Percentiles rank a stretch among this genome's conserved stretches.
These are phyloP conservation scores for Thecamonas trahens DNA, from an alignment of 78 protist genomes.

Conservation along the genomic window DNA sequence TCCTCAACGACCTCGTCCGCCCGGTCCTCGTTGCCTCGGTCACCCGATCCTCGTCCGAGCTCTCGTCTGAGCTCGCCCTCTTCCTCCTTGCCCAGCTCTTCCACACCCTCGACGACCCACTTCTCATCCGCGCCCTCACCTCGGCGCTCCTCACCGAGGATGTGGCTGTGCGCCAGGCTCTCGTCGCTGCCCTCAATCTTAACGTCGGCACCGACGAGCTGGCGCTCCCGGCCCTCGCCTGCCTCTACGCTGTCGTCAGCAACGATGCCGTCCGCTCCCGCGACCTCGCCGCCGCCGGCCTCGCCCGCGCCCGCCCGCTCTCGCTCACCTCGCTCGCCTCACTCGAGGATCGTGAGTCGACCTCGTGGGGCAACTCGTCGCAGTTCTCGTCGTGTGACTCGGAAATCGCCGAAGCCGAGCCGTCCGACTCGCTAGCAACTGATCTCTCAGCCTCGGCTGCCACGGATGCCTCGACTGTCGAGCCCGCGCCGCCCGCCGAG, in stretches of 20 bases:
- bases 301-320: not conserved
- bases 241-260: not conserved
- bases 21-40: not conserved
- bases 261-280: not conserved
- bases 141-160: not conserved
- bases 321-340: too few species aligned
- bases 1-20: not conserved
- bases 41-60: constrained; percentile 22
- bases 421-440: too few species aligned
- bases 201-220: not conserved
- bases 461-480: too few species aligned
- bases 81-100: constrained; percentile 46
- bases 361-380: too few species aligned
- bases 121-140: not conserved
- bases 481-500: too few species aligned
- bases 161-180: not conserved
- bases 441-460: too few species aligned
- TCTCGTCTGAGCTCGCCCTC: constrained; percentile 44
- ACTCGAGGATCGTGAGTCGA: too few species aligned
- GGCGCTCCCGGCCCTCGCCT: too few species aligned
- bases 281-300: not conserved
- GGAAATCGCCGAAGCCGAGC: too few species aligned
- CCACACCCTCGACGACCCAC: not conserved
- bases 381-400: too few species aligned
- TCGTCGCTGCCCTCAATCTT: not conserved